Base-by-base conservation (phyloP, 306 rosid genomes). In the Hippophae tibetana region DNA sequence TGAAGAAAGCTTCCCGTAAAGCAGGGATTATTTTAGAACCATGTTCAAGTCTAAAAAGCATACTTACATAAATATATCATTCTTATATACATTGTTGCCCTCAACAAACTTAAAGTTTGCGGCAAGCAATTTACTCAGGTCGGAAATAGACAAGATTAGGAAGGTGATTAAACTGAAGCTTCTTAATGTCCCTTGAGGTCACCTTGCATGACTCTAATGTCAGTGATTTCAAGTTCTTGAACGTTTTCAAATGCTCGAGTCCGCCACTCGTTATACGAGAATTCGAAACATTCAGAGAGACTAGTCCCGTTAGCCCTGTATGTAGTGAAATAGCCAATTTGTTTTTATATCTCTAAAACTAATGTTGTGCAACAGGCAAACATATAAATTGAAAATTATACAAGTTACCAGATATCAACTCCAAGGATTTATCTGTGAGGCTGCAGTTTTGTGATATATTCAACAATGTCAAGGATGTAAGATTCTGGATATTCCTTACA, bases 361-460 rank as follows among this genome's bases (percentile, higher is more conserved):
- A 31, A 31, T 31, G 5, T 31, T 31, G 5, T 31, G 5, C 3
- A 31, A 2, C 38, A 2, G 3, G 4, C 38, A 31, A 31, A 31
- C 38, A 31, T 31, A 31, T 31, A 31, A 31, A 31, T 31, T 31
- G 5, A 31, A 2, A 31, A 31, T 31, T 31, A 31, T 31, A 31
- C 5, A 31, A 31, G 38, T 31, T 85, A 92, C 98, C 96, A 1
- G 96, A 86, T 72, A 92, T 71, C 60, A 84, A 72, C 75, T 92
- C 98, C 80, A 87, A 78, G 65, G 87, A 71, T 73, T 81, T 85
- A 75, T 92, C 89, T 1, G 98, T 85, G 63, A 92, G 86, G 84
- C 73, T 79, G 89, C 81, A 69, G 69, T 92, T 92, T 40, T 92
- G 98, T 6, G 98, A 92, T 62, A 92, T 74, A 85, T 92, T 92